Base-by-base conservation (phyloP, 768 basidiomycete genomes). In the Calvatia gigantea region DNA sequence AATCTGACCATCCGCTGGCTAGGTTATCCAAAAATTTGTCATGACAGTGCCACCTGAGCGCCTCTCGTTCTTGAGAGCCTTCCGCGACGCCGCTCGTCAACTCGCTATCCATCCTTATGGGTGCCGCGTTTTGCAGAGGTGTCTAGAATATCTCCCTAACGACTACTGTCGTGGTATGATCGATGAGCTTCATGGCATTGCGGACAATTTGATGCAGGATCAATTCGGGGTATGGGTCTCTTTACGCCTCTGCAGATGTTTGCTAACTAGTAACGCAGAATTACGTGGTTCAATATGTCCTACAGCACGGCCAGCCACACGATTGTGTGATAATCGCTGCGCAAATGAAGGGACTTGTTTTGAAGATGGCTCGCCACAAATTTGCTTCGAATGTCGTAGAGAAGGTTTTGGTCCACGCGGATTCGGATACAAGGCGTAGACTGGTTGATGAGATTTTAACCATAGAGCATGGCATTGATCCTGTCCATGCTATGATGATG, bases 381-480 rank as follows among this genome's bases (percentile, higher is more conserved):
- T 96, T 91, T 64, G 94, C 93, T 4, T 97, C 94, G 4, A 98
- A 99, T 64, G 96, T 98, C 17, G 90, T 89, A 68, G 95, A 96
- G 72, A 94, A 93, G 70, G 93, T 92, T 4, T 78, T 96, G 32
- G 68, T 85, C 27, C 83, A 78, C 31, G 83, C 89, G 0, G 80
- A 83, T 51, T 31, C 76, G 0, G 85, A 86, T 8, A 85, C 79
- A 58, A 86, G 92, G 42, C 80, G 79, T 7, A 67, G 70, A 32
- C 73, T 98, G 39, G 83, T 98, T 56, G 85, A 91, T 25, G 95
- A 97, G 69, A 83, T 98, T 54, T 81, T 96, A 73, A 68, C 73
- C 2, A 72, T 79, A 14, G 60, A 39, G 7, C 41, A 54, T 21
- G 88, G 88, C 3, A 73, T 83, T 47, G 87, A 79, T 58, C 79